Evolutionary conservation across 2,329 filamentous ascomycete species (phyloP), one percentile per base, ranked within the genome.

Genomic region (Domatiomyces globalis): DNA sequence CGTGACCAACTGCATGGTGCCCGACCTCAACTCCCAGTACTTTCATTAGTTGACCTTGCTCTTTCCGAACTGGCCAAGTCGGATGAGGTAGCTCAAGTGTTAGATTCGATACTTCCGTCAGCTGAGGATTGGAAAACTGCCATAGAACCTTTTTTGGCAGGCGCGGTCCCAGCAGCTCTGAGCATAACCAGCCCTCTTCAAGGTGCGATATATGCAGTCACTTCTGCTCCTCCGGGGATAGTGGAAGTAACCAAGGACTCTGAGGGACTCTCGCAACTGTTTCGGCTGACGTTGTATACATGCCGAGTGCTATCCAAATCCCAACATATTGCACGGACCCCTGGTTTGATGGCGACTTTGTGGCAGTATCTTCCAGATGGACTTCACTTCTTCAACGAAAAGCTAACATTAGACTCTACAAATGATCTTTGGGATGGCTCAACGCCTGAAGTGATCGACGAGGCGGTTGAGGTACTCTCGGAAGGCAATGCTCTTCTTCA

Each of bases 261-360:
- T 3, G 77, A 78, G 56, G 85, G 85, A 0, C 78, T 81, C 29
- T 87, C 87, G 1, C 72, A 85, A 50, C 80, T 87, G 1, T 78
- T 86, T 12, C 77, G 90, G 51, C 85, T 94, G 70, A 80, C 83
- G 1, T 73, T 83, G 47, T 95, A 88, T 63, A 76, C 80, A 0
- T 71, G 74, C 5, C 75, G 74, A 47, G 63, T 92, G 0, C 63
- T 88, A 29, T 67, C 69, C 17, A 65, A 64, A 1, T 66, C 66
- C 2, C 64, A 69, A 18, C 49, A 69, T 2, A 56, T 67, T 10
- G 58, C 63, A 4, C 5, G 33, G 33, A 10, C 10, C 4, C 33
- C 33, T 5, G 33, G 5, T 39, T 2, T 39, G 2, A 39, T 39
- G 20, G 63, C 67, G 51, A 61, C 67, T n/a, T 53, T 78, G 2